phyloP scores from a whole-genome alignment of 2,329 filamentous ascomycete genomes.

The Tolypocladium sp. region DNA sequence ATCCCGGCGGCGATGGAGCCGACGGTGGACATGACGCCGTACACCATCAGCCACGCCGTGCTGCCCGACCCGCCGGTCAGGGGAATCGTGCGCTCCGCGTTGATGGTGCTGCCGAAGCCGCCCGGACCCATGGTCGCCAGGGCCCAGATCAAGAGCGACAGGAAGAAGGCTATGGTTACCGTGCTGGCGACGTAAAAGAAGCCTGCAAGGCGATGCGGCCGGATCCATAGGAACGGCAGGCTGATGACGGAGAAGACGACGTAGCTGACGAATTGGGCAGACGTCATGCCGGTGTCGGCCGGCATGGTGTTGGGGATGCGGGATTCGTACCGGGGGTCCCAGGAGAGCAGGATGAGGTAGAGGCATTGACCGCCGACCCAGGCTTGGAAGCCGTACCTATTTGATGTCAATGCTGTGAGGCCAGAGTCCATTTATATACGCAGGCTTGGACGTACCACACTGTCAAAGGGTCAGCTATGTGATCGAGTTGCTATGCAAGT shows the following conservation, averaged over 20 bases:
- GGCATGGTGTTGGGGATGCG: conserved; percentile 33
- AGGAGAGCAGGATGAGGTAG: conserved; percentile 34
- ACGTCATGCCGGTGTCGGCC: conserved; percentile 30
- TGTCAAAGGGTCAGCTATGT: background rate
- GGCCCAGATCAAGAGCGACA: conserved; percentile 33
- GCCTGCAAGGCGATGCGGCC: conserved; percentile 31
- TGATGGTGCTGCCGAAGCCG: conserved; percentile 27
- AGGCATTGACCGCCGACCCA: conserved; percentile 37
- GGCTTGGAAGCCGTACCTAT: conserved; percentile 33
- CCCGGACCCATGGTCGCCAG: conserved; percentile 29
- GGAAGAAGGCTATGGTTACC: conserved; percentile 29
- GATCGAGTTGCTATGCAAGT: background rate
- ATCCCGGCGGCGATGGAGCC: conserved; percentile 28
- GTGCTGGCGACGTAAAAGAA: conserved; percentile 31
- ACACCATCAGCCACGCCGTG: conserved; percentile 26
- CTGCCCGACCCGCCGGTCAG: conserved; percentile 18
- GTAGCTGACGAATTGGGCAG: conserved; percentile 32
- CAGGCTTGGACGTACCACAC: conserved; percentile 11
- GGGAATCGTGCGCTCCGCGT: conserved; percentile 11
- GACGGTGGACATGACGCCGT: conserved; percentile 25
- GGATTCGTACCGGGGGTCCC: conserved; percentile 31
- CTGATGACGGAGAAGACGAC: conserved; percentile 33
- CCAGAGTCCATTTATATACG: no score
- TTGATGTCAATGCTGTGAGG: background rate
- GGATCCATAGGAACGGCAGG: conserved; percentile 33